Percentiles rank a stretch among this genome's conserved stretches.
These are phyloP conservation scores for Blakeslea trispora DNA, from an alignment of 371 early-diverging fungal genomes.

Conservation along the genomic window DNA sequence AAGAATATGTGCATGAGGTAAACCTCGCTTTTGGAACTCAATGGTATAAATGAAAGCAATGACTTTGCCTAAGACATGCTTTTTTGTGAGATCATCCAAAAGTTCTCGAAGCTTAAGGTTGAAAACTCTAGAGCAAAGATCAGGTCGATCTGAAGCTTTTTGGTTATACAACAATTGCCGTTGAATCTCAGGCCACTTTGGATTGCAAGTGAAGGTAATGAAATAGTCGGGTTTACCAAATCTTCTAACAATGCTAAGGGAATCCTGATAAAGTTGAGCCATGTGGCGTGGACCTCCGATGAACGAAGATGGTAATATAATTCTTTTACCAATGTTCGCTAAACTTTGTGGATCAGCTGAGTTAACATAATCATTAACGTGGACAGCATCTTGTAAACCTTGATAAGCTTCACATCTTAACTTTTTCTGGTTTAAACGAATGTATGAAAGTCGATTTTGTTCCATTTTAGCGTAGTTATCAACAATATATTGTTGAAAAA, in stretches of 20 bases:
- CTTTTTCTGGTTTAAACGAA: not conserved
- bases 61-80: constrained; percentile 19
- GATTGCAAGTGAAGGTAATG: constrained; percentile 43
- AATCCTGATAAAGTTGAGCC: constrained; percentile 33
- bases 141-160: constrained; percentile 20
- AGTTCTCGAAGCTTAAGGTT: constrained; percentile 27
- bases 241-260: constrained; percentile 23
- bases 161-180: constrained; percentile 13
- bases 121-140: constrained; percentile 25
- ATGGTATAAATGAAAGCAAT: constrained; percentile 8
- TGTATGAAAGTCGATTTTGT: not conserved
- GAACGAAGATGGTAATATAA: constrained; percentile 21
- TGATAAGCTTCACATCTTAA: constrained; percentile 3
- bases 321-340: not conserved
- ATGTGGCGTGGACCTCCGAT: constrained; percentile 31
- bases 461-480: constrained; percentile 8
- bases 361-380: not conserved
- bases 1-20: constrained; percentile 18
- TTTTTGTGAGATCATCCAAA: constrained; percentile 24
- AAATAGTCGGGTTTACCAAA: constrained; percentile 34
- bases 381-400: not conserved
- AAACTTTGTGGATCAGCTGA: no score
- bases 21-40: constrained; percentile 36
- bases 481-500: constrained; percentile 11
- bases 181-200: constrained; percentile 31